Conservation (phyloP, 306 rosid genomes). For the Ziziphus jujuba region DNA sequence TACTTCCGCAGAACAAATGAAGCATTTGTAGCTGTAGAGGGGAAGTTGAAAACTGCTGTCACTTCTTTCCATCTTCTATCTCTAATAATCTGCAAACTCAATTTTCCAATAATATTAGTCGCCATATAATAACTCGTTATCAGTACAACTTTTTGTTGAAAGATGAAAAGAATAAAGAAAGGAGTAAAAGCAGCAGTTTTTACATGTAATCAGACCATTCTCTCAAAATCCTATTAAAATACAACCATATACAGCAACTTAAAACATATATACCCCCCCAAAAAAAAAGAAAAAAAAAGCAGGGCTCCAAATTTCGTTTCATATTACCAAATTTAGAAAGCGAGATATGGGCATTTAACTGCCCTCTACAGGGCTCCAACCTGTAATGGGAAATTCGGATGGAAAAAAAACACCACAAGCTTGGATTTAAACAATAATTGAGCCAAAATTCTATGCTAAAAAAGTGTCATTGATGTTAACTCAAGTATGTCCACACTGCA, state of each 20-base stretch:
- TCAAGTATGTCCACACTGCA: too few species aligned
- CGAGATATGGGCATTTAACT: not conserved
- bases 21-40: conserved; percentile 94
- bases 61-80: conserved; percentile 95
- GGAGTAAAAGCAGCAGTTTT: not conserved
- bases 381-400: not conserved
- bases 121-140: not conserved
- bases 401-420: not conserved
- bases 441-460: not conserved
- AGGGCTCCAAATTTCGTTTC: too few species aligned
- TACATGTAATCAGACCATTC: not conserved
- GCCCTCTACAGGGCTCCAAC: too few species aligned
- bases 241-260: not conserved
- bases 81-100: conserved; percentile 56
- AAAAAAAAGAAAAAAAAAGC: too few species aligned
- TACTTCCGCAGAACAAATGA: conserved; percentile 89
- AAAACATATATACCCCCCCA: not conserved
- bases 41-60: conserved; percentile 79
- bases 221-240: not conserved
- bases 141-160: not conserved
- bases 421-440: not conserved
- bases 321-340: not conserved
- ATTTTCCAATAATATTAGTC: conserved; percentile 18
- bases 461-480: not conserved
- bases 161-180: not conserved